Base-by-base conservation (phyloP, 139 green algal species). In the Chlamydomonas eustigma region DNA sequence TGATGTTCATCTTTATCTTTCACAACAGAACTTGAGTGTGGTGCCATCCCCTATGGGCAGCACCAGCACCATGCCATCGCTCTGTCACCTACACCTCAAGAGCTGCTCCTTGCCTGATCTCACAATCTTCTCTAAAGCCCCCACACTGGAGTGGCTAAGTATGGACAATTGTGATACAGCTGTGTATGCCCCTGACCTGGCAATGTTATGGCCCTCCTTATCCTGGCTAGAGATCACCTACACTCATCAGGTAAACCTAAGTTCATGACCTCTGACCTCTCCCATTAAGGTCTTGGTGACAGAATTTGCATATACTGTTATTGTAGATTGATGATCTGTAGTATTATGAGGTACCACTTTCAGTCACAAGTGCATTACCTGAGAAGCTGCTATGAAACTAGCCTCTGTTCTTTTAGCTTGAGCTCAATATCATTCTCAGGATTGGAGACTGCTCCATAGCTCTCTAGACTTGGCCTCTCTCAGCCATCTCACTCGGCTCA, bases 1-100 rank as follows among this genome's bases (percentile, higher is more conserved):
- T n/a, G n/a, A n/a, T n/a, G n/a, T n/a, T n/a, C n/a, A n/a, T n/a
- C n/a, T n/a, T n/a, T 58, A 22, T 58, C 12, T 58, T 22, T 28
- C 22, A 58, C 44, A 12, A 68, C 66, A 73, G 34, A 73, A 39
- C 66, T 58, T 73, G 6, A 73, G 34, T 34, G 35, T 73, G 25
- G 33, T 37, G 34, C 31, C 66, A 2, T 31, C 66, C 2, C 66
- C 66, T n/a, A 36, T 50, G 2, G 33, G 31, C 2, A 18, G 2
- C 22, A 3, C 66, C 2, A 24, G 32, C 2, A n/a, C 3, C 4
- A 22, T 73, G 33, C 4, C 33, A 25, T 30, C 66, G 6, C 38
- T 75, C 30, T 75, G 36, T n/a, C 70, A 75, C 70, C 70, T 75
- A 4, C 70, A 75, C 38, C 70, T 75, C 38, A 64, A 75, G 70